phyloP scores from a whole-genome alignment of 2,329 filamentous ascomycete genomes.

The Ophiostoma sp. region DNA sequence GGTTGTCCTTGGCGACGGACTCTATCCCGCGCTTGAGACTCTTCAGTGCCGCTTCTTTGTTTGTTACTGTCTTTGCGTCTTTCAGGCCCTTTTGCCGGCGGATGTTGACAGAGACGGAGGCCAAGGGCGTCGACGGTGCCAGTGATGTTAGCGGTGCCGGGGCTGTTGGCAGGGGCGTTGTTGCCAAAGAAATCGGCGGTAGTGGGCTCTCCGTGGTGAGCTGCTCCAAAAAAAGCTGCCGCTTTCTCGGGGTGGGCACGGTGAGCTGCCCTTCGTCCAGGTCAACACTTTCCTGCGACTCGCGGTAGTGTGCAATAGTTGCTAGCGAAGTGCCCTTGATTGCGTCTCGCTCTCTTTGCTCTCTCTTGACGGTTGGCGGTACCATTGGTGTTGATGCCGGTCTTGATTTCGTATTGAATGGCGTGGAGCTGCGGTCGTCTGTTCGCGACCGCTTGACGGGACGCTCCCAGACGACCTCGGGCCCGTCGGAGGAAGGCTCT shows the following conservation, averaged over 20 bases:
- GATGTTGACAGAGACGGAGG: conserved; percentile 22
- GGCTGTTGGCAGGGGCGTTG: background rate
- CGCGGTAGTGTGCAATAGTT: conserved; percentile 12
- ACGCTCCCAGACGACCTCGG: conserved; percentile 48
- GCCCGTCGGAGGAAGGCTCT: conserved; percentile 52
- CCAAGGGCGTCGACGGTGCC: conserved; percentile 11
- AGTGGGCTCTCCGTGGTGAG: no score
- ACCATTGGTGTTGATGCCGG: background rate
- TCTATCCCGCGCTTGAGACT: conserved; percentile 23
- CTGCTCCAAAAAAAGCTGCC: conserved; percentile 24
- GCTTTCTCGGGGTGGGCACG: conserved; percentile 43
- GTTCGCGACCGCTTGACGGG: conserved; percentile 45
- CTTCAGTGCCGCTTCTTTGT: background rate
- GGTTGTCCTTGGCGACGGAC: conserved; percentile 18
- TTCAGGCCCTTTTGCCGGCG: background rate
- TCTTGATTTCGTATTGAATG: no score
- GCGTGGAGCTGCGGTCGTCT: conserved; percentile 24
- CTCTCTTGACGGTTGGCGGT: background rate
- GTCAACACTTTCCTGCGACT: conserved; percentile 54
- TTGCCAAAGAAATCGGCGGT: background rate
- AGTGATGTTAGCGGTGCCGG: no score
- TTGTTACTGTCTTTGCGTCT: background rate
- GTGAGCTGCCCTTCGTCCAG: conserved; percentile 46
- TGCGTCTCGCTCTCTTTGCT: background rate
- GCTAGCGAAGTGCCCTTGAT: background rate